Conservation (phyloP, 805 yeast genomes). For the Diddensiella santjacobensis region DNA sequence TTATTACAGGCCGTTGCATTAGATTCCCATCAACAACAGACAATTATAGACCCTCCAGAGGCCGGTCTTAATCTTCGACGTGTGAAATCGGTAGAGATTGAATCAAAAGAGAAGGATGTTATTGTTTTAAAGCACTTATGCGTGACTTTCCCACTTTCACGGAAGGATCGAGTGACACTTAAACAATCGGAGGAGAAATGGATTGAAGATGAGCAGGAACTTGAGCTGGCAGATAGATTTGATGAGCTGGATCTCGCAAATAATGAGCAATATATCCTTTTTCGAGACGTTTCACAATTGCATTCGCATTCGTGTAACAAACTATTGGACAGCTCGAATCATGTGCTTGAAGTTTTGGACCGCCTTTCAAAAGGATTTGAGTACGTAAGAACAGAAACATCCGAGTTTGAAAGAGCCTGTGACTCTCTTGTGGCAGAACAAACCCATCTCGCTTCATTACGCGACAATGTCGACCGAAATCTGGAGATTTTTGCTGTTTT, state of each 20-base stretch:
- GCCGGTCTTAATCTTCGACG: constrained; percentile 18
- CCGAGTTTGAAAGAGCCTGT: constrained; percentile 58
- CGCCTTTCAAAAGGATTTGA: constrained; percentile 50
- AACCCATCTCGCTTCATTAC: constrained; percentile 39
- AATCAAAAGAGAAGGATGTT: background rate
- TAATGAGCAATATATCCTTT: constrained; percentile 30
- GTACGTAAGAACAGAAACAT: constrained; percentile 58
- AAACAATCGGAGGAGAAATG: constrained; percentile 33
- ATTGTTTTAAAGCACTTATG: background rate
- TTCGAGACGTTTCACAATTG: constrained; percentile 33
- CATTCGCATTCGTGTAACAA: constrained; percentile 28
- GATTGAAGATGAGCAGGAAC: constrained; percentile 38
- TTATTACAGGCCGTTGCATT: constrained; percentile 21
- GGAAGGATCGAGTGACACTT: constrained; percentile 35
- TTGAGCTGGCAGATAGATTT: constrained; percentile 33
- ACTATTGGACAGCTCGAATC: constrained; percentile 46
- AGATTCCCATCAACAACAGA: constrained; percentile 4
- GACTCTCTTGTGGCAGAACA: constrained; percentile 48
- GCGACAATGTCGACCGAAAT: constrained; percentile 44
- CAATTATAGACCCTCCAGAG: constrained; percentile 11
- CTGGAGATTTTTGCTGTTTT: constrained; percentile 64
- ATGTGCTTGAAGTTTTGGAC: constrained; percentile 44
- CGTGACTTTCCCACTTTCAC: constrained; percentile 37
- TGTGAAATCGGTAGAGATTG: constrained; percentile 21
- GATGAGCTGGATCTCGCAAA: constrained; percentile 38